Conservation (phyloP, 129 eudicot species). For the Heracleum sosnowskyi region DNA sequence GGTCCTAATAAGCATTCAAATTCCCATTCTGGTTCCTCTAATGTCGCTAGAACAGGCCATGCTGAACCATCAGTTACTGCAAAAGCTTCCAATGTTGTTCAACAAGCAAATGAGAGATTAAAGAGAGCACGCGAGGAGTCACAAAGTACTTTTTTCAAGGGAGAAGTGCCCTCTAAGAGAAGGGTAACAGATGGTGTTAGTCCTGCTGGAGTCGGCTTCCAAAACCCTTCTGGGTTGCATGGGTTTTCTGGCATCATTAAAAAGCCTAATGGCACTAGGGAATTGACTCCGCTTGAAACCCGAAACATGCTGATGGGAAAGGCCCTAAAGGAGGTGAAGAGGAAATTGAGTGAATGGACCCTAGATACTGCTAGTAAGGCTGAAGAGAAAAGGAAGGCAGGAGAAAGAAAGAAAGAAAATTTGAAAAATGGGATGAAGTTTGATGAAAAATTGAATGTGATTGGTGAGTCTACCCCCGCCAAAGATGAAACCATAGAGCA, state of each 20-base stretch:
- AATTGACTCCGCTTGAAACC: slow-evolving; percentile 43
- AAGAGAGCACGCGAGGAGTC: slow-evolving; percentile 58
- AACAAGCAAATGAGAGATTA: slow-evolving; percentile 51
- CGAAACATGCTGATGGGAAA: slow-evolving; percentile 51
- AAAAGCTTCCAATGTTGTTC: slow-evolving; percentile 54
- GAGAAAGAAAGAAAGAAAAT: slow-evolving; percentile 20
- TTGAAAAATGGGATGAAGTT: not conserved
- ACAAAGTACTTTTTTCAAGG: slow-evolving; percentile 19
- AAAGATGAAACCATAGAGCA: slow-evolving; percentile 13
- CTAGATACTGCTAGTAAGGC: slow-evolving; percentile 12
- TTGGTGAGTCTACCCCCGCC: slow-evolving; percentile 9
- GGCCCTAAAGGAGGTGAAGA: slow-evolving; percentile 43
- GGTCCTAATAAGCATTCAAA: slow-evolving; percentile 13
- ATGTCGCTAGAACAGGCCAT: slow-evolving; percentile 8
- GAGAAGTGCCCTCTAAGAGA: slow-evolving; percentile 37
- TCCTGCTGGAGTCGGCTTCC: slow-evolving; percentile 26
- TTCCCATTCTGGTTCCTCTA: slow-evolving; percentile 23
- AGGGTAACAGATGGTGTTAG: slow-evolving; percentile 30
- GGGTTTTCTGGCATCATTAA: slow-evolving; percentile 22
- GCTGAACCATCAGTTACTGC: slow-evolving; percentile 46
- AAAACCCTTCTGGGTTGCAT: slow-evolving; percentile 25
- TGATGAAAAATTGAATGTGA: slow-evolving; percentile 16
- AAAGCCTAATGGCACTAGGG: slow-evolving; percentile 39
- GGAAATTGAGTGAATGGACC: slow-evolving; percentile 41
- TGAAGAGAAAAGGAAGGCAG: slow-evolving; percentile 25